Percentiles rank a stretch among this genome's conserved stretches.
phyloP scores from a whole-genome alignment of 441 rosid species.

The Biscutella laevigata region DNA sequence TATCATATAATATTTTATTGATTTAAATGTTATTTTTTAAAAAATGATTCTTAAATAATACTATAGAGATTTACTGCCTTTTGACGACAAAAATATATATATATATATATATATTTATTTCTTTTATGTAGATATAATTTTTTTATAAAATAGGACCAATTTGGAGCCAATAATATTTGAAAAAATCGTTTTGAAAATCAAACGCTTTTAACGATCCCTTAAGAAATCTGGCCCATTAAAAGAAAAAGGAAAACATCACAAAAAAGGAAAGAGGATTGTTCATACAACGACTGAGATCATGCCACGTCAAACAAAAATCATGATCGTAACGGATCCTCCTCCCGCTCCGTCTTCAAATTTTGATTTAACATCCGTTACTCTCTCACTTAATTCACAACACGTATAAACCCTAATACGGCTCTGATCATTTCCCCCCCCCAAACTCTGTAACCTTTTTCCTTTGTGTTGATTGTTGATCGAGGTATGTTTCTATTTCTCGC shows the following conservation, averaged over 20 bases:
- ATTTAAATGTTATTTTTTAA: no score
- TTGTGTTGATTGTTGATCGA: slow-evolving; percentile 4
- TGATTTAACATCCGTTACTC: slow-evolving; percentile 31
- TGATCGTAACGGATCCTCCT: slow-evolving; percentile 27
- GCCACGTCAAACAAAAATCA: slow-evolving; percentile 23
- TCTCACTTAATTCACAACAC: neutral
- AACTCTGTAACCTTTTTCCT: neutral
- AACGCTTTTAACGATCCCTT: slow-evolving; percentile 6
- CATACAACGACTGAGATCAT: slow-evolving; percentile 13
- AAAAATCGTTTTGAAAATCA: neutral
- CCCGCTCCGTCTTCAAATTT: slow-evolving; percentile 31
- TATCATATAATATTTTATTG: no score
- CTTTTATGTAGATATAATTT: no score
- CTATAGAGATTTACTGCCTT: no score
- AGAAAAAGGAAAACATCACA: neutral
- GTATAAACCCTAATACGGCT: slow-evolving; percentile 23
- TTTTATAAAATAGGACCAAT: neutral
- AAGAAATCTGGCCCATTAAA: slow-evolving; percentile 20
- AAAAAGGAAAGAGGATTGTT: neutral
- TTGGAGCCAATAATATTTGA: slow-evolving; percentile 24
- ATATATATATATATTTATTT: no score
- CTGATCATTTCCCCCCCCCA: slow-evolving; percentile 13
- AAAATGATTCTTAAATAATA: no score
- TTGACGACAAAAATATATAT: no score
- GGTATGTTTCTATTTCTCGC: slow-evolving; percentile 4